Evolutionary conservation across 2,329 filamentous ascomycete species (phyloP).

Genomic region (Nectriaceae sp.): DNA sequence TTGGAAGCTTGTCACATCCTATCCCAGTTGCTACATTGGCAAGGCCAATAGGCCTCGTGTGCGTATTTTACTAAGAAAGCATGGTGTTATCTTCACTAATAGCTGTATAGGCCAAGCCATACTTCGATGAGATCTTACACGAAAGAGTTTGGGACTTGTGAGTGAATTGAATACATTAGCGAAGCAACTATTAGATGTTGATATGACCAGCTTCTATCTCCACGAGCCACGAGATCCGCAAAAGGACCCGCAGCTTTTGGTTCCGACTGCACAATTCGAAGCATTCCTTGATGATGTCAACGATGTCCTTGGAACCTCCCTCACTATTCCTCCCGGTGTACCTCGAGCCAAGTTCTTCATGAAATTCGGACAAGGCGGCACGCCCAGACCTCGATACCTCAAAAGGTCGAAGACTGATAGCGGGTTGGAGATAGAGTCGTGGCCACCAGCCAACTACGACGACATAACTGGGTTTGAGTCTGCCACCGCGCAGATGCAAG

Average conservation of each 20-base stretch:
- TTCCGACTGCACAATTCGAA: constrained; percentile 67
- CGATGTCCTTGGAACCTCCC: constrained; percentile 48
- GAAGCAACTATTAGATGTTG: too few species aligned
- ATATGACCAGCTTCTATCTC: constrained; percentile 63
- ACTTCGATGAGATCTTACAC: constrained; percentile 63
- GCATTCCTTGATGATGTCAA: constrained; percentile 68
- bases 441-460: constrained; percentile 37
- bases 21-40: constrained; percentile 61
- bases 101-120: constrained; percentile 39
- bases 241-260: constrained; percentile 61
- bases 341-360: constrained; percentile 59
- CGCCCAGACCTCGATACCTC: constrained; percentile 68
- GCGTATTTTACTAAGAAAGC: constrained; percentile 22
- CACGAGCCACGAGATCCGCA: constrained; percentile 49
- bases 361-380: constrained; percentile 60
- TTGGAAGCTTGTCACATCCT: constrained; percentile 56
- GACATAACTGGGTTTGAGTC: constrained; percentile 37
- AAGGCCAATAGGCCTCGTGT: constrained; percentile 52
- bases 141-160: constrained; percentile 75
- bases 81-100: constrained; percentile 12
- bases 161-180: constrained; percentile 31
- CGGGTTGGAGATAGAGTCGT: constrained; percentile 30
- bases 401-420: constrained; percentile 53
- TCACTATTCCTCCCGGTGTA: constrained; percentile 59
- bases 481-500: constrained; percentile 13